Evolutionary conservation across 1,284 basidiomycete species (phyloP), one percentile per base, ranked within the genome.

Genomic region (Xerocomus minutiporus): DNA sequence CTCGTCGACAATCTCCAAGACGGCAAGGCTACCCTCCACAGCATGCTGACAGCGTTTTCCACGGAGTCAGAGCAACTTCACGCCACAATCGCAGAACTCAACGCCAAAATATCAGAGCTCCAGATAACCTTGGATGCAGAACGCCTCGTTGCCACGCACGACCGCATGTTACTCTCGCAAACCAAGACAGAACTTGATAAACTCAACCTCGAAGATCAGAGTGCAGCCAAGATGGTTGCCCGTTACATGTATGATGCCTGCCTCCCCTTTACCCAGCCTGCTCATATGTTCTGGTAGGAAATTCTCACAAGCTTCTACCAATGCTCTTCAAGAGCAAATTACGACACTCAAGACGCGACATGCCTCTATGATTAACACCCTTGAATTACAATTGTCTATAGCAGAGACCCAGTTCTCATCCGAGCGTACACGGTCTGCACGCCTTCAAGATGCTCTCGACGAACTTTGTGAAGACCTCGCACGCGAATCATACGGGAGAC

Each of bases 201-300:
- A 56, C 73, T 81, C 40, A 71, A 76, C 54, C 69, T 83, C n/a
- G 88, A 93, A 55, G 90, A 93, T 57, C 80, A 77, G 12, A 81
- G 84, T 2, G 90, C 91, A 1, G 84, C 87, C 11, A 88, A 85
- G 63, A 91, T 93, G 77, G 91, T 93, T 29, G 85, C 91, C 50
- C 80, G 90, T 45, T 94, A 94, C 68, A 94, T 93, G 91, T 90
- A 61, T 52, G 80, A 72, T 38, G 2, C 28, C 50, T 3, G 4
- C 25, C 5, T 20, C 1, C 23, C 3, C 4, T 1, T 5, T 15
- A 1, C 23, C 26, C 1, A 23, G 2, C 42, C n/a, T 38, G 11
- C 43, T 58, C 42, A 56, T 8, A 1, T 5, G 35, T 38, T 8
- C 1, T 3, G 25, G 9, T 57, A 90, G 88, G 88, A 88, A 86